phyloP scores from a whole-genome alignment of 441 rosid genomes.

The Omphalea diandra region DNA sequence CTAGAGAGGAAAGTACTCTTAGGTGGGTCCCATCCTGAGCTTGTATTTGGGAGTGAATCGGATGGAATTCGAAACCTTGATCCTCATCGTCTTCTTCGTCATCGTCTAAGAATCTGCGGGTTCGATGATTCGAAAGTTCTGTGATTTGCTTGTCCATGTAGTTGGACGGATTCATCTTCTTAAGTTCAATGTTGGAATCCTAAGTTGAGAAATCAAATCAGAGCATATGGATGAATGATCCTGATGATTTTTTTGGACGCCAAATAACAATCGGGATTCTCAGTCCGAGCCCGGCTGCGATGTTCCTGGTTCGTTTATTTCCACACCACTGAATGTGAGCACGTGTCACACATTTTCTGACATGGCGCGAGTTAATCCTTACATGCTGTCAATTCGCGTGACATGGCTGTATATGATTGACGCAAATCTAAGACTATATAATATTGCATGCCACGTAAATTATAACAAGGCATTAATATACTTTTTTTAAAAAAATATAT shows the following conservation, averaged over 20 bases:
- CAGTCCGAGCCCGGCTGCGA: neutral
- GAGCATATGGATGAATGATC: neutral
- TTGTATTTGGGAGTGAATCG: constrained; percentile 2
- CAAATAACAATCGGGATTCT: neutral
- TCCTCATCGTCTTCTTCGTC: constrained; percentile 15
- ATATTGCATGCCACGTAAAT: too few species aligned
- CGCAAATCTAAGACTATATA: too few species aligned
- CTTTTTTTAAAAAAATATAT: too few species aligned
- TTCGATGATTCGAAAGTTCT: constrained; percentile 15
- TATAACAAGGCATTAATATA: too few species aligned
- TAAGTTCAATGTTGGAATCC: neutral
- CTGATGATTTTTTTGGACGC: neutral
- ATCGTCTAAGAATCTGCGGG: constrained; percentile 21
- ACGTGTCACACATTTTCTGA: too few species aligned
- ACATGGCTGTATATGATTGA: too few species aligned
- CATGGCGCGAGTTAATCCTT: too few species aligned
- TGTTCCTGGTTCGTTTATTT: too few species aligned
- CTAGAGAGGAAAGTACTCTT: constrained; percentile 20
- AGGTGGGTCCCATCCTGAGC: neutral
- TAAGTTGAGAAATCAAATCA: neutral
- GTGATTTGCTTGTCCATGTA: constrained; percentile 35
- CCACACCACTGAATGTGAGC: too few species aligned
- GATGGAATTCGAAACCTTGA: constrained; percentile 20
- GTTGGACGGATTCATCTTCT: constrained; percentile 24
- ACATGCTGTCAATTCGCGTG: too few species aligned